phyloP scores from a whole-genome alignment of 176 grass and related monocot genomes.

The Leersia perrieri region DNA sequence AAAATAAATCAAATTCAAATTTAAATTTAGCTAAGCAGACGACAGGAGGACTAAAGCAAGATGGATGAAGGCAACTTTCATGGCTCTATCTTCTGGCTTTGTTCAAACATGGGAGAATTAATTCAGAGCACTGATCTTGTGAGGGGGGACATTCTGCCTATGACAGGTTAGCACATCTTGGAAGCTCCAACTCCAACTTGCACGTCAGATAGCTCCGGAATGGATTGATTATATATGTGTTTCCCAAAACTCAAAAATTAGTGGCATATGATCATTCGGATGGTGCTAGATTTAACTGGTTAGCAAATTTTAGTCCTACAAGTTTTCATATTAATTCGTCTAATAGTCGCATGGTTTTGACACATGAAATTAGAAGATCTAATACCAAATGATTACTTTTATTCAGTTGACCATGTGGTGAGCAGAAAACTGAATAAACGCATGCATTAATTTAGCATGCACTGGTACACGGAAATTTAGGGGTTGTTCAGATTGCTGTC shows the following conservation, averaged over 20 bases:
- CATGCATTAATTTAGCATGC: not conserved
- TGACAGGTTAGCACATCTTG: not conserved
- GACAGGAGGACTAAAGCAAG: no score
- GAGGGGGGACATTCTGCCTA: slow-evolving; percentile 11
- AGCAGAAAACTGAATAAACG: not conserved
- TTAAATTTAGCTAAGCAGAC: no score
- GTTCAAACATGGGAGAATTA: slow-evolving; percentile 11
- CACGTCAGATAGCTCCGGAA: not conserved
- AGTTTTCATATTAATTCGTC: not conserved
- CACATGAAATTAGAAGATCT: no score
- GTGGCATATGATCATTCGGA: not conserved
- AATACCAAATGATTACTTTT: no score
- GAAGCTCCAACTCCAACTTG: not conserved
- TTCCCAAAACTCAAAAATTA: not conserved
- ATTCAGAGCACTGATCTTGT: slow-evolving; percentile 19
- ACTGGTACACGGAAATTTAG: no score
- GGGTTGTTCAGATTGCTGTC: no score
- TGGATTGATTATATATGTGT: not conserved
- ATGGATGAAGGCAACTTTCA: not conserved
- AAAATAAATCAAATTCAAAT: no score
- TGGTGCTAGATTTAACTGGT: not conserved
- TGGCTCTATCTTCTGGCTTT: not conserved
- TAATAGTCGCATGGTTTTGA: slow-evolving; percentile 5
- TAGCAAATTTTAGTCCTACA: not conserved
- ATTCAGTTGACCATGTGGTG: not conserved